phyloP scores from a whole-genome alignment of 1,139 yeast genomes.

The Diutina pseudorugosa region DNA sequence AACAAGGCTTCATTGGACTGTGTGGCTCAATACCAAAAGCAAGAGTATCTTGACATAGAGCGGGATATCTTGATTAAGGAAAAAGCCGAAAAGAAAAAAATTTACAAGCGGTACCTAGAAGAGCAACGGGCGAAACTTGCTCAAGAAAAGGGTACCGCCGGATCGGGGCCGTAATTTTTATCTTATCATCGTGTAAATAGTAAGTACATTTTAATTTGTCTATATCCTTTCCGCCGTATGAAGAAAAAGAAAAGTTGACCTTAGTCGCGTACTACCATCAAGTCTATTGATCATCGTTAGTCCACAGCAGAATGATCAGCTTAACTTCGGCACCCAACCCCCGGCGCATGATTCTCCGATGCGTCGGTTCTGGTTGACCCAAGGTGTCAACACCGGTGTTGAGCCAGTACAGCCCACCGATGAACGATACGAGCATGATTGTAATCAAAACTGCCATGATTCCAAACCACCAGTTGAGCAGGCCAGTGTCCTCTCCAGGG shows the following conservation, averaged over 20 bases:
- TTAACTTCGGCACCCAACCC: neutral
- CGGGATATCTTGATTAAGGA: constrained; percentile 51
- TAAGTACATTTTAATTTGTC: neutral
- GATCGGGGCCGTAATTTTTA: neutral
- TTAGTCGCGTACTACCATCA: neutral
- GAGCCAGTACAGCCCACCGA: constrained; percentile 25
- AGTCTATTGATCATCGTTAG: neutral
- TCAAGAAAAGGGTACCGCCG: neutral
- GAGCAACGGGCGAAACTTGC: constrained; percentile 6
- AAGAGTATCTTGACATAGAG: constrained; percentile 58
- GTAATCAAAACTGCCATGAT: constrained; percentile 24
- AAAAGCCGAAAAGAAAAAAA: constrained; percentile 18
- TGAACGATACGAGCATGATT: constrained; percentile 19
- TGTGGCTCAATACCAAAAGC: constrained; percentile 53
- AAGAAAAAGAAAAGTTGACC: too few relatives aligned
- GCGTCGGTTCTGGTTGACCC: neutral
- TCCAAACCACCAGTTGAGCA: constrained; percentile 13
- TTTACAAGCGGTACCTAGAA: constrained; percentile 6
- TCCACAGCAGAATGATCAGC: constrained; percentile 4
- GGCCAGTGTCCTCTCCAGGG: constrained; percentile 50
- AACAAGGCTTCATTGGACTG: constrained; percentile 33
- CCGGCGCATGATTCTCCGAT: neutral
- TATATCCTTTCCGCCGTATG: neutral
- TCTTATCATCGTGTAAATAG: neutral
- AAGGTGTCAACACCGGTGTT: neutral